Evolutionary conservation across 805 yeast genomes (phyloP).

Genomic region (Alloascoidea africana): DNA sequence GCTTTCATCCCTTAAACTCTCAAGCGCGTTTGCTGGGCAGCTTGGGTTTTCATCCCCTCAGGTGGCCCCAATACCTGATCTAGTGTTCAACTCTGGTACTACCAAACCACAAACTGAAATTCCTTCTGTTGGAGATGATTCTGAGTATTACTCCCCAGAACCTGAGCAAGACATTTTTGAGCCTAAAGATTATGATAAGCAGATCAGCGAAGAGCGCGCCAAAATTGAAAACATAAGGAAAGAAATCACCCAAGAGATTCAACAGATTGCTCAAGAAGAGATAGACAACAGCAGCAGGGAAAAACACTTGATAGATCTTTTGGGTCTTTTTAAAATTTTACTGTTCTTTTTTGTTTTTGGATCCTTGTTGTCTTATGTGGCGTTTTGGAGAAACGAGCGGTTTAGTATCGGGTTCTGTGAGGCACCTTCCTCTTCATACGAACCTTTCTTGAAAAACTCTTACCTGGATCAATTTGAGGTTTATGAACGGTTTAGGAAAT

Average conservation of each 20-base stretch:
- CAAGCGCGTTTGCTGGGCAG: not conserved
- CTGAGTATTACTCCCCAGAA: too few relatives aligned
- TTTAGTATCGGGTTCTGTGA: conserved; percentile 65
- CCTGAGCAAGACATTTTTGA: too few relatives aligned
- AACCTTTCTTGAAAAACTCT: conserved; percentile 23
- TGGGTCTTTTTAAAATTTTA: conserved; percentile 12
- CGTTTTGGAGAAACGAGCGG: conserved; percentile 55
- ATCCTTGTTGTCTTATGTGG: conserved; percentile 23
- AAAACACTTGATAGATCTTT: too few relatives aligned
- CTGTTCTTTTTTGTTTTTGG: conserved; percentile 22
- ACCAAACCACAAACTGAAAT: not conserved
- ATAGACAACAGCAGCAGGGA: conserved; percentile 3
- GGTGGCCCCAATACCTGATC: not conserved
- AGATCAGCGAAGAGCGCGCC: not conserved
- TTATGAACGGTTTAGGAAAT: conserved; percentile 20
- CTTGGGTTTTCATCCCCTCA: not conserved
- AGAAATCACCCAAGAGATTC: conserved; percentile 2
- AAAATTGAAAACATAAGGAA: conserved; percentile 4
- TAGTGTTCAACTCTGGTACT: conserved; percentile 1
- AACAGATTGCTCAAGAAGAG: conserved; percentile 6
- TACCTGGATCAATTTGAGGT: conserved; percentile 24
- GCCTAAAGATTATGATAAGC: not conserved
- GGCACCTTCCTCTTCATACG: conserved; percentile 12
- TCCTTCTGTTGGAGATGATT: too few relatives aligned
- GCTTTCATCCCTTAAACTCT: conserved; percentile 5